Evolutionary conservation across 768 basidiomycete species (phyloP).

Genomic region (Panus rudis): DNA sequence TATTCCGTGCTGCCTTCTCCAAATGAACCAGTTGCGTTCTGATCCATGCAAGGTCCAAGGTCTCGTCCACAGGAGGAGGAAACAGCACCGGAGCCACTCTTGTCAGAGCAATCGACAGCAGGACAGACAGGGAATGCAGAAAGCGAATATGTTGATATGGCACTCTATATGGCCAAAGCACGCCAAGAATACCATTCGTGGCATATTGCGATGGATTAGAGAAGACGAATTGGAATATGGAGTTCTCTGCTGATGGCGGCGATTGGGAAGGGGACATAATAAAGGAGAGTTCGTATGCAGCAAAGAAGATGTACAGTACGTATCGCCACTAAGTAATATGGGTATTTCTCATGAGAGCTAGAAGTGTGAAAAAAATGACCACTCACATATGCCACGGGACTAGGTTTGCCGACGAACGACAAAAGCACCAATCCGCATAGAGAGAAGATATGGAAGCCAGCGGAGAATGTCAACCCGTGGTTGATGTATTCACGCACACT

Average conservation of each 20-base stretch:
- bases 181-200: conserved; percentile 25
- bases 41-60: conserved; percentile 3
- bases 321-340: conserved; percentile 65
- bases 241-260: conserved; percentile 16
- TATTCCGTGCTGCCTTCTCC: not conserved
- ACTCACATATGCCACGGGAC: conserved; percentile 61
- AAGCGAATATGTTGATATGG: conserved; percentile 73
- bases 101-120: conserved; percentile 64
- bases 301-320: conserved; percentile 54
- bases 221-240: conserved; percentile 23
- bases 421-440: conserved; percentile 51
- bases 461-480: conserved; percentile 54
- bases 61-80: conserved; percentile 31
- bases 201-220: conserved; percentile 10
- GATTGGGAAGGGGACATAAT: conserved; percentile 52
- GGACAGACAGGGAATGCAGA: conserved; percentile 72
- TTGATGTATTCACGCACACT: conserved; percentile 65
- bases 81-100: conserved; percentile 65
- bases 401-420: conserved; percentile 53
- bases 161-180: conserved; percentile 55
- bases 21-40: not conserved
- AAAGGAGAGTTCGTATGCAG: conserved; percentile 58
- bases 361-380: not conserved
- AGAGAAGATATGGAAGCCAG: conserved; percentile 62
- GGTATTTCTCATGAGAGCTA: not conserved